Evolutionary conservation across 768 basidiomycete species (phyloP).

Genomic region (Russula brevipes): DNA sequence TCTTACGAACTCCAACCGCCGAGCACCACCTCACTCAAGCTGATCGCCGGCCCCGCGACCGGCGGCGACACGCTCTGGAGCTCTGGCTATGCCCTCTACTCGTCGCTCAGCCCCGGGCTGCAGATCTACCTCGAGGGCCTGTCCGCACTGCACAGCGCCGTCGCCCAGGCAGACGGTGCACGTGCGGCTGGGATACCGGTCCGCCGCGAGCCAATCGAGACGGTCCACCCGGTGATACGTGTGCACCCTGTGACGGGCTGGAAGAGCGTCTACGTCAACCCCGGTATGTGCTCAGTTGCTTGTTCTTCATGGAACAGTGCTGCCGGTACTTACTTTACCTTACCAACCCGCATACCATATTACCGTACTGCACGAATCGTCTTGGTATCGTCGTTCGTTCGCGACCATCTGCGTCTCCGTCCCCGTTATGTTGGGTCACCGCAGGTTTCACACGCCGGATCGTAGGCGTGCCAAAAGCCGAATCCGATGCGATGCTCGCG

Average conservation of each 20-base stretch:
- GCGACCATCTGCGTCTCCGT: too few relatives aligned
- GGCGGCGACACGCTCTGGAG: constrained; percentile 36
- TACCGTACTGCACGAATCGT: too few relatives aligned
- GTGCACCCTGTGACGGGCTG: constrained; percentile 82
- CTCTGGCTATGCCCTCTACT: constrained; percentile 52
- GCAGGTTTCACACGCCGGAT: constrained; percentile 76
- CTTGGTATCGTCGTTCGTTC: too few relatives aligned
- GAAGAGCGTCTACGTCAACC: constrained; percentile 81
- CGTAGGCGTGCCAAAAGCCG: constrained; percentile 72
- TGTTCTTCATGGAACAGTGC: too few relatives aligned
- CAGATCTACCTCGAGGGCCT: constrained; percentile 54
- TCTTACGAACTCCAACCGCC: constrained; percentile 84
- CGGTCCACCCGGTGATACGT: constrained; percentile 71
- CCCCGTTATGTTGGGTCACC: too few relatives aligned
- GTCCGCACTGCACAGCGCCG: constrained; percentile 50
- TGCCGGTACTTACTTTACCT: too few relatives aligned
- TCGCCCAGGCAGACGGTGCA: constrained; percentile 36
- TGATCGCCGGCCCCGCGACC: constrained; percentile 61
- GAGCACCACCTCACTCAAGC: constrained; percentile 67
- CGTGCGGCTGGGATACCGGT: constrained; percentile 11
- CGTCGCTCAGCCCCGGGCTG: constrained; percentile 53
- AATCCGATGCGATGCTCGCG: constrained; percentile 66
- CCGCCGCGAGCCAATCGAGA: constrained; percentile 22
- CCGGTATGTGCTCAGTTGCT: constrained; percentile 38
- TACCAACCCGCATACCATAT: too few relatives aligned